Base-by-base conservation (phyloP, 2,329 filamentous ascomycete genomes). In the Chrysoporthe deuterocubensis region DNA sequence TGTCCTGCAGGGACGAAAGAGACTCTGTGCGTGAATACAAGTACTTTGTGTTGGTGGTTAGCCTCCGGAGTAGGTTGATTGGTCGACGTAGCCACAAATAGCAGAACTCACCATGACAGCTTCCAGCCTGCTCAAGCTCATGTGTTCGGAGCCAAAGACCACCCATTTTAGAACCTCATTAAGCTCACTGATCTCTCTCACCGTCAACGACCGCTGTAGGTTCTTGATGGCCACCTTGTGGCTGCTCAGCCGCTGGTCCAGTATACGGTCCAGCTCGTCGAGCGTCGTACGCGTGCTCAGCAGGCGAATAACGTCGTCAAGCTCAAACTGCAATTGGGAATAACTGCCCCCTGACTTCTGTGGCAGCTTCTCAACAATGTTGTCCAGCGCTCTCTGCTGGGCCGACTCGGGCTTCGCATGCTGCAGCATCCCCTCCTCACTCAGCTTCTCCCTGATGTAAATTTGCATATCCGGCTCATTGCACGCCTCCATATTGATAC, bases 151-250 rank as follows among this genome's bases (percentile, higher is more conserved):
- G 42, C 67, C 62, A 57, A 71, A 75, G 3, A 73, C 61, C 8
- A 75, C 73, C 72, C 73, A 74, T 58, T 73, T 74, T 44, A 75
- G 61, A 16, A 75, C 46, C 64, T 75, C 73, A 58, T 75, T 75
- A n/a, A 75, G 64, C 42, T 74, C 71, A 13, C 32, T 67, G 21
- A 75, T 72, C 67, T 75, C 73, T 4, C 71, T 69, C 3, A 48
- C 42, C 0, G 68, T 71, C 32, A 75, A 58, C 1, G 73, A 74
- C 0, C 70, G 70, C 58, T 75, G 73, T 11, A 75, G 57, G 11
- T 65, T 70, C 56, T 74, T 69, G 43, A 75, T 73, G 2, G 73
- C 73, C 34, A 62, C 64, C 65, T 74, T 67, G 43, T 72, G 72
- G 37, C 72, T 74, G 57, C 68, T 72, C 44, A 69, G 71, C 26